These are phyloP conservation scores for Lolium perenne DNA, from an alignment of 176 grass and related monocot genomes.

Conservation along the genomic window DNA sequence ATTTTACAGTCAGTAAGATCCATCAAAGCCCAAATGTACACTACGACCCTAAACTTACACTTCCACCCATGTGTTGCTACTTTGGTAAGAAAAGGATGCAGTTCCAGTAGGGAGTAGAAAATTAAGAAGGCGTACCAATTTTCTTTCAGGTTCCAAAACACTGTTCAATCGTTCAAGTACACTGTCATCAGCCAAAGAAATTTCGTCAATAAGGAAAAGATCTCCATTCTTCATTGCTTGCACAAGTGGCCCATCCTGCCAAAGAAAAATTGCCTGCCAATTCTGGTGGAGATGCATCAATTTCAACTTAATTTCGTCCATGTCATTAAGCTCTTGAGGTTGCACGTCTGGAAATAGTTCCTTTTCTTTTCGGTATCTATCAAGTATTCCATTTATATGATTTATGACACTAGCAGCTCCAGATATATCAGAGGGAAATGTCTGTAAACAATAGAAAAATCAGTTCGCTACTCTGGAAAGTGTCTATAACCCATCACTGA, in stretches of 20 bases:
- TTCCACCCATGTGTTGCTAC: conserved; percentile 1
- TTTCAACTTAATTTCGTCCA: conserved; percentile 76
- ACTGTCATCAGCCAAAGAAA: conserved; percentile 96
- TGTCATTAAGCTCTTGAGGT: conserved; percentile 58
- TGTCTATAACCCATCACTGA: background rate
- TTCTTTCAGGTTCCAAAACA: conserved; percentile 96
- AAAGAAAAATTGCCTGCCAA: conserved; percentile 85
- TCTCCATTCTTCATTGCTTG: conserved; percentile 94
- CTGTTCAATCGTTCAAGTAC: conserved; percentile 98
- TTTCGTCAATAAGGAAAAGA: conserved; percentile 92
- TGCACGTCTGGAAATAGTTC: conserved; percentile 46
- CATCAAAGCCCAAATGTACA: background rate
- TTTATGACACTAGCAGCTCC: conserved; percentile 58
- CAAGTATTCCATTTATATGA: conserved; percentile 61
- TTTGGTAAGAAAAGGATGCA: conserved; percentile 24
- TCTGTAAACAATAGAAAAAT: conserved; percentile 53
- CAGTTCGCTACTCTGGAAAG: conserved; percentile 12
- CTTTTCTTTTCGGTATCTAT: conserved; percentile 55
- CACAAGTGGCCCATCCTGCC: conserved; percentile 97
- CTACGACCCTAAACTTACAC: conserved; percentile 14
- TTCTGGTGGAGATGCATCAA: conserved; percentile 73
- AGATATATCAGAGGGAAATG: conserved; percentile 73
- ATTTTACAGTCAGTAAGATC: conserved; percentile 11
- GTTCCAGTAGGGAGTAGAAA: conserved; percentile 29
- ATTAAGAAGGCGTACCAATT: conserved; percentile 65